Evolutionary conservation across 73 alveolate species (phyloP).

Genomic region (Stentor coeruleus): DNA sequence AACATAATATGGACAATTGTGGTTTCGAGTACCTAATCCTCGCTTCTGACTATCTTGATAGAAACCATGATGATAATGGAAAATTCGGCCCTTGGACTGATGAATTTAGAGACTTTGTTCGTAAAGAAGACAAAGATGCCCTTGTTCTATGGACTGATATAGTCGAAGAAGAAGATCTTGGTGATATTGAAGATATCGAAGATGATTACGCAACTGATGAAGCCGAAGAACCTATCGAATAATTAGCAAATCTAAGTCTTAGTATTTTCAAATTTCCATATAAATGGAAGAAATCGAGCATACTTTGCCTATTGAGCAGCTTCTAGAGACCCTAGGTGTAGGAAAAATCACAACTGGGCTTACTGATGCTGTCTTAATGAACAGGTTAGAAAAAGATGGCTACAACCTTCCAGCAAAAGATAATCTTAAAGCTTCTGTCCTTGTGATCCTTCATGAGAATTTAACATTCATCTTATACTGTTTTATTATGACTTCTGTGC

Average conservation of each 20-base stretch:
- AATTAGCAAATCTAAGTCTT: too few relatives aligned
- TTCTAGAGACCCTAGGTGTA: not conserved
- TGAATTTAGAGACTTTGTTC: too few relatives aligned
- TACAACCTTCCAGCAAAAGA: not conserved
- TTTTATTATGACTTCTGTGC: not conserved
- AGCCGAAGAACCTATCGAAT: too few relatives aligned
- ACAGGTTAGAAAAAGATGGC: not conserved
- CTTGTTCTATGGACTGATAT: too few relatives aligned
- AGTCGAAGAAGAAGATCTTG: too few relatives aligned
- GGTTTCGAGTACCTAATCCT: not conserved
- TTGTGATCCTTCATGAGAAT: not conserved
- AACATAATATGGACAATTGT: not conserved
- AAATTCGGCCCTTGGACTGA: not conserved
- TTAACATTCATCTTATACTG: not conserved
- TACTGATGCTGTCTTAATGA: not conserved
- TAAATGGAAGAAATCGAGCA: slow-evolving; percentile 2
- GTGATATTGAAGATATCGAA: too few relatives aligned
- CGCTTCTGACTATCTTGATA: not conserved
- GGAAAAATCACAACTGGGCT: not conserved
- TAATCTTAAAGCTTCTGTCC: not conserved
- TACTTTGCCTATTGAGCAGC: not conserved
- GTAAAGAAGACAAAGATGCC: too few relatives aligned
- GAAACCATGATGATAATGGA: not conserved
- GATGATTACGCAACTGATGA: too few relatives aligned
- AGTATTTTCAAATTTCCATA: not conserved